phyloP scores from a whole-genome alignment of 2,329 filamentous ascomycete genomes.

The Diplocarpon rosae region DNA sequence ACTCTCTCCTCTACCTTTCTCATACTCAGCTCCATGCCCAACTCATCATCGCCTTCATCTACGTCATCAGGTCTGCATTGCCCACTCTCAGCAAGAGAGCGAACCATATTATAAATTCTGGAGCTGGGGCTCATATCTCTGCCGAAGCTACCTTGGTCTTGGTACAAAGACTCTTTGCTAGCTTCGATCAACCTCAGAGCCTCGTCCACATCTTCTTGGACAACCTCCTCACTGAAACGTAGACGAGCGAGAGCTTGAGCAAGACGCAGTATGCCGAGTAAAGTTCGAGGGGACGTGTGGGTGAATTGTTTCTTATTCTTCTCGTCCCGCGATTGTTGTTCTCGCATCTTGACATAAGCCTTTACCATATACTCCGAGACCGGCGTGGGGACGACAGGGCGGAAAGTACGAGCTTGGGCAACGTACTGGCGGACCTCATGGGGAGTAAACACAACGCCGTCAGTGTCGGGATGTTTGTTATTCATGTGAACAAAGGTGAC shows the following conservation, averaged over 20 bases:
- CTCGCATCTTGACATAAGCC: constrained; percentile 89
- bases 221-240: constrained; percentile 75
- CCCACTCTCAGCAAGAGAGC: constrained; percentile 74
- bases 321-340: constrained; percentile 85
- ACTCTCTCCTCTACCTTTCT: constrained; percentile 83
- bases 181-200: constrained; percentile 84
- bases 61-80: constrained; percentile 36
- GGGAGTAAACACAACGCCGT: constrained; percentile 71
- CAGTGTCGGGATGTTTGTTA: constrained; percentile 78
- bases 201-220: constrained; percentile 91
- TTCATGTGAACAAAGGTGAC: constrained; percentile 97
- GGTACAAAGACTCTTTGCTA: constrained; percentile 80
- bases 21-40: constrained; percentile 68
- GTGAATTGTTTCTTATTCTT: constrained; percentile 85
- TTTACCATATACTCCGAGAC: constrained; percentile 96
- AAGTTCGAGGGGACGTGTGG: constrained; percentile 85
- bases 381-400: constrained; percentile 71
- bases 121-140: constrained; percentile 70
- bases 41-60: constrained; percentile 60
- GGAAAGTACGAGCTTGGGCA: constrained; percentile 79
- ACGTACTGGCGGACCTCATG: constrained; percentile 95
- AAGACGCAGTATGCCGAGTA: constrained; percentile 84
- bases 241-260: constrained; percentile 88
- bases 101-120: constrained; percentile 92
- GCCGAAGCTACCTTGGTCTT: constrained; percentile 48